Evolutionary conservation across 2,329 filamentous ascomycete species (phyloP).

Genomic region (Cordyceps cicadae): DNA sequence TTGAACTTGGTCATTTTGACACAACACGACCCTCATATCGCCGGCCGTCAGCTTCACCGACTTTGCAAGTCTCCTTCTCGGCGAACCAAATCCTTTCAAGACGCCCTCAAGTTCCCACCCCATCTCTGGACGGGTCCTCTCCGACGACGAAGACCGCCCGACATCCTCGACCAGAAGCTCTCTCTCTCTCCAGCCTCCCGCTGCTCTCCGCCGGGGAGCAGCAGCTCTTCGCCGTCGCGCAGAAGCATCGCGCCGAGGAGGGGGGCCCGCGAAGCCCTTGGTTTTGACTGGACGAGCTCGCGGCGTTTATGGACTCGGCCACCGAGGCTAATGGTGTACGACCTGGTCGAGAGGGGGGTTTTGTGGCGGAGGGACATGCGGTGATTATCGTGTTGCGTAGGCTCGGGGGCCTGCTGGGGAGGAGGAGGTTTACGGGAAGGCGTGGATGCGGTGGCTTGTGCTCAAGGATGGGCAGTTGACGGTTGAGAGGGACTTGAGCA

Average conservation of each 20-base stretch:
- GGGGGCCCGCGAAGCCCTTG: slow-evolving; percentile 19
- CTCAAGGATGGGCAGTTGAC: slow-evolving; percentile 14
- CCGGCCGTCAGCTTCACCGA: slow-evolving; percentile 18
- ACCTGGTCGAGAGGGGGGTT: slow-evolving; percentile 22
- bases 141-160: neutral
- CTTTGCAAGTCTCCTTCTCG: no score
- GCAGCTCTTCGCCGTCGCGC: slow-evolving; percentile 25
- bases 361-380: slow-evolving; percentile 24
- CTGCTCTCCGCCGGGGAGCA: slow-evolving; percentile 25
- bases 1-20: slow-evolving; percentile 20
- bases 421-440: slow-evolving; percentile 19
- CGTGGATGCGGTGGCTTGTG: slow-evolving; percentile 20
- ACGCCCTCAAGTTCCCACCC: slow-evolving; percentile 12
- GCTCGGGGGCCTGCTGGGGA: slow-evolving; percentile 18
- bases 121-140: slow-evolving; percentile 12
- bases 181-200: slow-evolving; percentile 19
- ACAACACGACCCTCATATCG: slow-evolving; percentile 16
- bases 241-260: slow-evolving; percentile 14
- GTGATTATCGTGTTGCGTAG: slow-evolving; percentile 29
- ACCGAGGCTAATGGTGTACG: slow-evolving; percentile 25
- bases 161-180: slow-evolving; percentile 20
- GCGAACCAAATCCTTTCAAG: no score
- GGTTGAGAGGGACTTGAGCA: neutral
- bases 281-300: slow-evolving; percentile 26
- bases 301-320: slow-evolving; percentile 23